A percentile compares a stretch with the other conserved stretches of the same genome.
Evolutionary conservation across 306 rosid genomes (phyloP).

Genomic region (Corylus americana): DNA sequence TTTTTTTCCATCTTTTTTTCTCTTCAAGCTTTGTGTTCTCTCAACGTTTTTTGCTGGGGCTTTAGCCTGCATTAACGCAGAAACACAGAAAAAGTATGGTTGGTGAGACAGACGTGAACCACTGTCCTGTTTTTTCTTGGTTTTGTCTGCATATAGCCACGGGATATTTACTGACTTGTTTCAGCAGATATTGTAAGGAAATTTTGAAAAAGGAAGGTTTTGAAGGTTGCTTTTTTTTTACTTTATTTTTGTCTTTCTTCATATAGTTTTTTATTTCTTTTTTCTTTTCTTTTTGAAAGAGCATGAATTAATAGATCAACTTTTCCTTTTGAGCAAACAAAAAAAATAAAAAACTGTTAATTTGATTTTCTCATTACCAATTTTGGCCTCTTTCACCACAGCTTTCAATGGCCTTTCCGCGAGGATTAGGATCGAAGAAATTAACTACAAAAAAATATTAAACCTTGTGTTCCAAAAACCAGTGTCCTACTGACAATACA

Average conservation of each 20-base stretch:
- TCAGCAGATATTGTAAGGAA: not conserved
- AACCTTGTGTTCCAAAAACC: not conserved
- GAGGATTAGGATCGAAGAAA: not conserved
- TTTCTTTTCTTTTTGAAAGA: no score
- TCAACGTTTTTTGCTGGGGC: conserved; percentile 15
- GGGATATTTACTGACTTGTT: not conserved
- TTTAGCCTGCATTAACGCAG: conserved; percentile 41
- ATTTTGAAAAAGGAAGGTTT: not conserved
- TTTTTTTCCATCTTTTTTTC: not conserved
- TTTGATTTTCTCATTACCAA: not conserved
- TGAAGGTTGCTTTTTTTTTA: not conserved
- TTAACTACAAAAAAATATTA: not conserved
- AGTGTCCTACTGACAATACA: no score
- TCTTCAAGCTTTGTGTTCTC: conserved; percentile 26
- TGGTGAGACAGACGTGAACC: conserved; percentile 41
- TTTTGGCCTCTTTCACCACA: not conserved
- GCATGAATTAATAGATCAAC: no score
- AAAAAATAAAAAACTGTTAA: no score
- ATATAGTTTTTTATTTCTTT: no score
- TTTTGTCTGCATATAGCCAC: conserved; percentile 45
- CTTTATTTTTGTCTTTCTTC: not conserved
- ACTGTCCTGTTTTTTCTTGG: conserved; percentile 44
- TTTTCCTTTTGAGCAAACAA: no score
- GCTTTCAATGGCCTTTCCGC: not conserved
- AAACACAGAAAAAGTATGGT: conserved; percentile 42